A percentile compares a stretch with the other conserved stretches of the same genome.
phyloP scores from a whole-genome alignment of 2,329 filamentous ascomycete species.

The Pseudocercospora fuligena region DNA sequence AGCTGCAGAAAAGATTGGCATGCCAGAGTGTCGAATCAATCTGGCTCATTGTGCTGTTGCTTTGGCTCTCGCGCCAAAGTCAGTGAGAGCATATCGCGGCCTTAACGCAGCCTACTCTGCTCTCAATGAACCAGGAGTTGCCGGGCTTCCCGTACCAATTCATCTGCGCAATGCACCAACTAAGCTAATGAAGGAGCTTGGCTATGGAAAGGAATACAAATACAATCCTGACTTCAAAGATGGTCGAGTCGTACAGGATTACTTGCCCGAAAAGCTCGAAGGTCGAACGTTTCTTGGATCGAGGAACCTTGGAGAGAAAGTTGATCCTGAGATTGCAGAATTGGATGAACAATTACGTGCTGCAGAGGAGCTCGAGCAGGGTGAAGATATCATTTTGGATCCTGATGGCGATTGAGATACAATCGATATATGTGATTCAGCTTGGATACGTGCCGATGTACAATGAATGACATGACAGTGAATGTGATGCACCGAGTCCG shows the following conservation, averaged over 20 bases:
- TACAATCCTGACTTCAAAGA: slow-evolving; percentile 91
- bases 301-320: slow-evolving; percentile 74
- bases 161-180: slow-evolving; percentile 94
- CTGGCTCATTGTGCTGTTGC: slow-evolving; percentile 87
- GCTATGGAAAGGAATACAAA: slow-evolving; percentile 90
- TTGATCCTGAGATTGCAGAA: slow-evolving; percentile 62
- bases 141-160: slow-evolving; percentile 78
- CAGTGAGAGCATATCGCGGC: slow-evolving; percentile 81
- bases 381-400: slow-evolving; percentile 32
- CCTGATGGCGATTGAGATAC: slow-evolving; percentile 40
- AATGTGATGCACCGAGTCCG: background rate
- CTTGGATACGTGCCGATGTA: background rate
- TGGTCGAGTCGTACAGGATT: slow-evolving; percentile 83
- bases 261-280: slow-evolving; percentile 77
- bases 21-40: slow-evolving; percentile 93
- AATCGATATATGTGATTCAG: background rate
- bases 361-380: slow-evolving; percentile 28
- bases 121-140: slow-evolving; percentile 80
- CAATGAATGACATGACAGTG: background rate
- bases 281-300: slow-evolving; percentile 80
- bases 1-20: slow-evolving; percentile 88
- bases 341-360: slow-evolving; percentile 29
- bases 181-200: slow-evolving; percentile 87
- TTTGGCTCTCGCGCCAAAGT: slow-evolving; percentile 80
- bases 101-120: slow-evolving; percentile 80